phyloP scores from a whole-genome alignment of 805 yeast genomes.

The Starmerella apis region DNA sequence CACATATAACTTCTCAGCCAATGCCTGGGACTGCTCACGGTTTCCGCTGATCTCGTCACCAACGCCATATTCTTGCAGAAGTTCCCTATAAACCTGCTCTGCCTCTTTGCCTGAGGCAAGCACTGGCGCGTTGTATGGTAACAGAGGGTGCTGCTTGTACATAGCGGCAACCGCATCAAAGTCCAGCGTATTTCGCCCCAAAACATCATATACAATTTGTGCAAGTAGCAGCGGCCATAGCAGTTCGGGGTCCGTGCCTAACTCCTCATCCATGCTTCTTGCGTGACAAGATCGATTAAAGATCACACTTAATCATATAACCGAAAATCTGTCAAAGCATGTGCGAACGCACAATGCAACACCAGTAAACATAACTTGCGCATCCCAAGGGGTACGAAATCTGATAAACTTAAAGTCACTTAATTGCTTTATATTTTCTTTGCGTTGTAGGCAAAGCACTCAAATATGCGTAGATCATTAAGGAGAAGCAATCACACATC shows the following conservation, averaged over 20 bases:
- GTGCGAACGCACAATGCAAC: neutral
- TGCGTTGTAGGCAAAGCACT: too few relatives aligned
- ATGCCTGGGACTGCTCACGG: constrained; percentile 16
- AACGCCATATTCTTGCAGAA: constrained; percentile 18
- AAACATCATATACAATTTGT: constrained; percentile 30
- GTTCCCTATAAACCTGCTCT: constrained; percentile 20
- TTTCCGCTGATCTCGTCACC: neutral
- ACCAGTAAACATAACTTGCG: neutral
- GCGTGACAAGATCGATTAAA: neutral
- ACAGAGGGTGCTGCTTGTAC: constrained; percentile 29
- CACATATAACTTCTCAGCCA: constrained; percentile 27
- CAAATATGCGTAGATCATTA: too few relatives aligned
- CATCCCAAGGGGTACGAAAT: too few relatives aligned
- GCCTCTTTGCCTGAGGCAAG: constrained; percentile 20
- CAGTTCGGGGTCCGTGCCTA: constrained; percentile 19
- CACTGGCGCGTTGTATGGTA: constrained; percentile 19
- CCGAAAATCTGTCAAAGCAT: neutral
- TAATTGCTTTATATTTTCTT: too few relatives aligned
- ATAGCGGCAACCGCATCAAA: constrained; percentile 24
- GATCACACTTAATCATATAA: neutral
- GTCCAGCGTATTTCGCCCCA: constrained; percentile 11
- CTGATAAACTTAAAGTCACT: too few relatives aligned
- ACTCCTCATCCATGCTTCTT: constrained; percentile 12
- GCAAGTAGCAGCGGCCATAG: constrained; percentile 29
- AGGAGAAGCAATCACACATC: too few relatives aligned